Conservation (phyloP, 2,329 filamentous ascomycete species). For the Fusarium sp. region DNA sequence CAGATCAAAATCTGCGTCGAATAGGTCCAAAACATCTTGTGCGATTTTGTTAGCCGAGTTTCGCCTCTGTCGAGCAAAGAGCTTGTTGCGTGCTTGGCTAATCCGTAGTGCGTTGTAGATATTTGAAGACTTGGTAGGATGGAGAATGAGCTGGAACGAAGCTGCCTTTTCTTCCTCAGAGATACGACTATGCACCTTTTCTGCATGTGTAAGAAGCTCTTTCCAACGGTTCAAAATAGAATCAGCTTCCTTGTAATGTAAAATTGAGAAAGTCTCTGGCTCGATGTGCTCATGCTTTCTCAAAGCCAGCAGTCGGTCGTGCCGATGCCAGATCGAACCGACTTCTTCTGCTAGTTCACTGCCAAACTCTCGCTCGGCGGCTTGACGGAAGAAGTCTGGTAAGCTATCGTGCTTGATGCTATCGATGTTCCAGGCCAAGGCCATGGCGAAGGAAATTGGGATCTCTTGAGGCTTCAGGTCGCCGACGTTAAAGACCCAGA, state of each 20-base stretch:
- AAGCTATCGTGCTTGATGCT: constrained; percentile 57
- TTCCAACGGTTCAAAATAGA: constrained; percentile 63
- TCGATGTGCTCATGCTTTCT: constrained; percentile 72
- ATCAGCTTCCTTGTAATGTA: constrained; percentile 72
- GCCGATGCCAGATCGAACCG: constrained; percentile 63
- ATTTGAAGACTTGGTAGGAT: constrained; percentile 67
- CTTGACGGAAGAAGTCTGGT: constrained; percentile 59
- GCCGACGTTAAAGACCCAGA: constrained; percentile 75
- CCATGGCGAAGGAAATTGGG: constrained; percentile 67
- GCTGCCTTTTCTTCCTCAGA: constrained; percentile 60
- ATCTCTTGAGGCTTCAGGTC: constrained; percentile 71
- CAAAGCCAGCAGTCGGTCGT: constrained; percentile 60
- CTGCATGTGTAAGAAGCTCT: constrained; percentile 58
- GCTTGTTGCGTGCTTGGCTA: constrained; percentile 61
- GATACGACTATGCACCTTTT: constrained; percentile 58
- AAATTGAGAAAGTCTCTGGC: constrained; percentile 65
- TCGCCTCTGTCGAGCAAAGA: constrained; percentile 66
- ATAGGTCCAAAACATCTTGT: constrained; percentile 61
- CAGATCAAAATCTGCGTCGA: constrained; percentile 65
- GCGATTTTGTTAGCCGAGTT: constrained; percentile 66
- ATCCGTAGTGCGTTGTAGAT: constrained; percentile 63
- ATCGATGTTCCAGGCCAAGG: constrained; percentile 68
- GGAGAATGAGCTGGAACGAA: constrained; percentile 70
- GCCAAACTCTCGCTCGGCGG: constrained; percentile 65
- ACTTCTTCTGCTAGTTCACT: constrained; percentile 58